Percentiles rank a stretch among this genome's conserved stretches.
Conservation (phyloP, 129 eudicot genomes). For the Apium graveolens region DNA sequence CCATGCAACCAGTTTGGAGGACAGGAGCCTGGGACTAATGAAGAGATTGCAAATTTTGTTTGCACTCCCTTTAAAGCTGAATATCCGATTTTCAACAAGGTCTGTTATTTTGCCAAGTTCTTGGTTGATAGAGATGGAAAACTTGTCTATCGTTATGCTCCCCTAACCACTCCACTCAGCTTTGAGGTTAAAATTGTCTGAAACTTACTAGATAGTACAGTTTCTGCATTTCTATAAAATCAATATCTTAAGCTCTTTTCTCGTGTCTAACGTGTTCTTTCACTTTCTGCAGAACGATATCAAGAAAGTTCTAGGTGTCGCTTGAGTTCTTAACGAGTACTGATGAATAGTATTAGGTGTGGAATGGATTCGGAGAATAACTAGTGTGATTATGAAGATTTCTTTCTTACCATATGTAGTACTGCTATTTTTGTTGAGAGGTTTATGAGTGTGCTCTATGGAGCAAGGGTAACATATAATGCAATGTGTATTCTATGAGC, state of each 20-base stretch:
- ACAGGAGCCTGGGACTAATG: not conserved
- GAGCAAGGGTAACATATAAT: not conserved
- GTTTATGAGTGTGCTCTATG: not conserved
- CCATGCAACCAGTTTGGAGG: slow-evolving; percentile 67
- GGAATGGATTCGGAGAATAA: no score
- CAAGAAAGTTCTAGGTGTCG: slow-evolving; percentile 3
- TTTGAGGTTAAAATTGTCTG: slow-evolving; percentile 48
- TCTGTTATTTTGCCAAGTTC: not conserved
- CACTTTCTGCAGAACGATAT: slow-evolving; percentile 5
- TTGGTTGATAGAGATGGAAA: not conserved
- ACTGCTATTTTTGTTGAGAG: not conserved
- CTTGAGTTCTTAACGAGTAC: not conserved
- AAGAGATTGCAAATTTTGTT: not conserved
- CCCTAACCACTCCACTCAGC: slow-evolving; percentile 39
- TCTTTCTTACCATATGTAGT: not conserved
- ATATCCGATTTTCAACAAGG: not conserved
- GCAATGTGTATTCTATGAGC: not conserved
- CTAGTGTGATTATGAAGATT: not conserved
- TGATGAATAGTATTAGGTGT: not conserved
- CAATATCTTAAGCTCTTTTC: not conserved
- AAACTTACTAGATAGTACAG: not conserved
- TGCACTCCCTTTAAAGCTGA: not conserved
- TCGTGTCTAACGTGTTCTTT: not conserved
- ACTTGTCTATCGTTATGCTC: slow-evolving; percentile 32
- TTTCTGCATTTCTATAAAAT: not conserved